These are phyloP conservation scores for Ogataea hybrid DNA, from an alignment of 1,139 yeast genomes.

Conservation along the genomic window DNA sequence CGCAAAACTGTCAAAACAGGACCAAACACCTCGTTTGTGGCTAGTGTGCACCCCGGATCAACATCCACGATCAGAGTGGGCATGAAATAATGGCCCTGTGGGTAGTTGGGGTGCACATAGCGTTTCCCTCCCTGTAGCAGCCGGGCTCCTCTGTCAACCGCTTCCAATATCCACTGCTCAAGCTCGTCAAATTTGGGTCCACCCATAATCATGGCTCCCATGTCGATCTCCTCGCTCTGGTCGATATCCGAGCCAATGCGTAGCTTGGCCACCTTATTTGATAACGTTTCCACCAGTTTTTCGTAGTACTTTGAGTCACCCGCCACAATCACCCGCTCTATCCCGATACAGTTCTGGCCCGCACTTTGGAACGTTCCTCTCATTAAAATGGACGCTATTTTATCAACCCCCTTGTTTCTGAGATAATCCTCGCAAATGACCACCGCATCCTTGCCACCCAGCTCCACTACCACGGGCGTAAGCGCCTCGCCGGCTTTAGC, in stretches of 20 bases:
- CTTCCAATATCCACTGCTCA: slow-evolving; percentile 66
- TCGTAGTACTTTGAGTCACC: slow-evolving; percentile 64
- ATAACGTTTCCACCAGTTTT: slow-evolving; percentile 52
- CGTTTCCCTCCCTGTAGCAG: slow-evolving; percentile 77
- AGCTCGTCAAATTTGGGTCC: slow-evolving; percentile 67
- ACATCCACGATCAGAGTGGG: slow-evolving; percentile 89
- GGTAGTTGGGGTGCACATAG: slow-evolving; percentile 83
- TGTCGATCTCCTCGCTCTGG: slow-evolving; percentile 82
- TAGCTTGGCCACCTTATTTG: slow-evolving; percentile 55
- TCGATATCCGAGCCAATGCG: slow-evolving; percentile 91
- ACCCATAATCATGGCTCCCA: slow-evolving; percentile 92
- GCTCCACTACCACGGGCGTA: slow-evolving; percentile 91
- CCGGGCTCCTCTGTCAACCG: slow-evolving; percentile 78
- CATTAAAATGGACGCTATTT: slow-evolving; percentile 78
- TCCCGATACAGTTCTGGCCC: slow-evolving; percentile 97
- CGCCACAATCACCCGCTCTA: slow-evolving; percentile 74
- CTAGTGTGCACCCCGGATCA: slow-evolving; percentile 71
- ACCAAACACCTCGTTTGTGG: slow-evolving; percentile 90
- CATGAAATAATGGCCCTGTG: slow-evolving; percentile 89
- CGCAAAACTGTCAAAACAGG: slow-evolving; percentile 80
- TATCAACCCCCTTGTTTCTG: slow-evolving; percentile 43
- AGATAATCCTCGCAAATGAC: slow-evolving; percentile 75
- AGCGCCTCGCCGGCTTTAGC: slow-evolving; percentile 76
- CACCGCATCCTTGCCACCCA: slow-evolving; percentile 94
- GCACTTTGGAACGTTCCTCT: slow-evolving; percentile 96